These are phyloP conservation scores for Carnegiea gigantea DNA, from an alignment of 179 eudicot species.

Conservation along the genomic window DNA sequence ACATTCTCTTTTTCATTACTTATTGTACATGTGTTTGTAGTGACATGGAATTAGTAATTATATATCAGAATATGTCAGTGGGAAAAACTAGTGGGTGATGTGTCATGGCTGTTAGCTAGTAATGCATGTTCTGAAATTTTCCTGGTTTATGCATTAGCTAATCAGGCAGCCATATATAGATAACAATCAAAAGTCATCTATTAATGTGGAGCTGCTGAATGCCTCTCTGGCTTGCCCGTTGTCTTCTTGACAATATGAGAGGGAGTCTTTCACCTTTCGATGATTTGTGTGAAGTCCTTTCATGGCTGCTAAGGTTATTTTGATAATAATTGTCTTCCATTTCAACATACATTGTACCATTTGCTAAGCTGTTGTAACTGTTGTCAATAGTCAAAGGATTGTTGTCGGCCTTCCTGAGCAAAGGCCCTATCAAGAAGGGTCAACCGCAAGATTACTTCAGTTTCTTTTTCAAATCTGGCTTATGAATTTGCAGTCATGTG, in stretches of 20 bases:
- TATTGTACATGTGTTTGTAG: conserved; percentile 7
- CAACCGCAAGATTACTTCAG: conserved; percentile 15
- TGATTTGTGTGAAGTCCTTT: conserved; percentile 12
- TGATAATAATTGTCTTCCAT: conserved; percentile 19
- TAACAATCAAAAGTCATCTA: neutral
- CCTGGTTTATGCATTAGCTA: neutral
- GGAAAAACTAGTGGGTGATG: neutral
- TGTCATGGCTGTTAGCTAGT: neutral
- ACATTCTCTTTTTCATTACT: neutral
- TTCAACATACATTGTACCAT: conserved; percentile 17
- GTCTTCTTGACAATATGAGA: conserved; percentile 3
- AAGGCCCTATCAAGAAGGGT: conserved; percentile 35
- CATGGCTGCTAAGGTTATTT: conserved; percentile 21
- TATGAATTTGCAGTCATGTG: conserved; percentile 10
- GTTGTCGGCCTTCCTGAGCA: conserved; percentile 26
- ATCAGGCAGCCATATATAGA: conserved; percentile 4
- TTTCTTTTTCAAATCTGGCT: conserved; percentile 28
- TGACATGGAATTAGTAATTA: conserved; percentile 1
- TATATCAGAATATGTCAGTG: neutral
- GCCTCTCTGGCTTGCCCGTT: conserved; percentile 3
- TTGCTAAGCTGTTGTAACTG: conserved; percentile 14
- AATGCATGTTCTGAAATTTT: neutral
- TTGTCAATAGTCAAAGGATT: conserved; percentile 26
- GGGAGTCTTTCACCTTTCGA: conserved; percentile 15
- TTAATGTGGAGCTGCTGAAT: neutral